phyloP scores from a whole-genome alignment of 345 rosid species.

The Hibiscus syriacus region DNA sequence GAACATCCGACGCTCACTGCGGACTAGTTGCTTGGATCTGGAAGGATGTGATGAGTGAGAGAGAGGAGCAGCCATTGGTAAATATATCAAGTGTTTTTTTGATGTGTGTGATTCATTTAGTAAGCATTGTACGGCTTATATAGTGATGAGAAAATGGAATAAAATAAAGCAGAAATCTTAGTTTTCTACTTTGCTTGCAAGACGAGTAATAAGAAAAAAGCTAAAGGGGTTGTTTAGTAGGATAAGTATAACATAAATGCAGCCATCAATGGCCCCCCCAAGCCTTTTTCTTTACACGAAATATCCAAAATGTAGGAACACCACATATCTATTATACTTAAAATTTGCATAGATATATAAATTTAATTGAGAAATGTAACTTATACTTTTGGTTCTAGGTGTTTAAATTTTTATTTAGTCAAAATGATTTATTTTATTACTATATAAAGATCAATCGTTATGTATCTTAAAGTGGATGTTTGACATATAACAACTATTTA shows the following conservation, averaged over 20 bases:
- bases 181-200: slow-evolving; percentile 22
- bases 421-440: too few relatives aligned
- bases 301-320: too few relatives aligned
- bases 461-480: too few relatives aligned
- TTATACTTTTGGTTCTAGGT: too few relatives aligned
- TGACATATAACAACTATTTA: too few relatives aligned
- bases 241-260: neutral
- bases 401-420: too few relatives aligned
- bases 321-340: too few relatives aligned
- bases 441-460: too few relatives aligned
- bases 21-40: slow-evolving; percentile 9
- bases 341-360: too few relatives aligned
- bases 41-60: neutral
- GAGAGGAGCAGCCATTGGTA: neutral
- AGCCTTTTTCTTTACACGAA: neutral
- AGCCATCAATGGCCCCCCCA: too few relatives aligned
- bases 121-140: slow-evolving; percentile 10
- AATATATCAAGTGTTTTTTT: neutral
- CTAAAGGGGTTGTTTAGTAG: neutral
- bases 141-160: slow-evolving; percentile 9
- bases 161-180: neutral
- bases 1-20: slow-evolving; percentile 22
- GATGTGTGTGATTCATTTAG: neutral
- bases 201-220: slow-evolving; percentile 9
- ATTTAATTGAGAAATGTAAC: too few relatives aligned